These are phyloP conservation scores for Termitomyces sp. DNA, from an alignment of 1,284 basidiomycete species.

Conservation along the genomic window DNA sequence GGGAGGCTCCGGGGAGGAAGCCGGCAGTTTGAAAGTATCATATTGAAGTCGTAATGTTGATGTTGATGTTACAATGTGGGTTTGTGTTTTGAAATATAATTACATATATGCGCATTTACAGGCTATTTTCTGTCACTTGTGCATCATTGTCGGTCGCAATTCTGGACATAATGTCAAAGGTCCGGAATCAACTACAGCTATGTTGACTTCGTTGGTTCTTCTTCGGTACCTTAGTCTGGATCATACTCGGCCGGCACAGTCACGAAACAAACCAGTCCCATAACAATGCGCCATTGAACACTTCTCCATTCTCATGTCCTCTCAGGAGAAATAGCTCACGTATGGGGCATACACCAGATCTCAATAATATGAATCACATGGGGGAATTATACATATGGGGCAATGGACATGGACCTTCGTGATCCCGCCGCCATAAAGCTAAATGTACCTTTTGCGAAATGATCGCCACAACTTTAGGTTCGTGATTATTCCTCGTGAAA, in stretches of 20 bases:
- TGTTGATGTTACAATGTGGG: background rate
- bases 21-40: slow-evolving; percentile 5
- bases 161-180: background rate
- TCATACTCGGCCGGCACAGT: background rate
- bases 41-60: background rate
- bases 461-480: background rate
- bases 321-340: background rate
- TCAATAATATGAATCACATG: no score
- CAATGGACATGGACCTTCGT: background rate
- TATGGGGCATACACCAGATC: no score
- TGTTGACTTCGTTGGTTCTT: background rate
- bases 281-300: background rate
- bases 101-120: background rate
- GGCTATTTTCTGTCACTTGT: background rate
- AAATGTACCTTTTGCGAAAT: background rate
- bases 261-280: background rate
- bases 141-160: background rate
- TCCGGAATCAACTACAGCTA: background rate
- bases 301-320: background rate
- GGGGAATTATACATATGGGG: background rate
- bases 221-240: no score
- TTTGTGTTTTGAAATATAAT: background rate
- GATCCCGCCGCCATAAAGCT: background rate
- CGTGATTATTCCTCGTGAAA: background rate
- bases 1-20: slow-evolving; percentile 21